Evolutionary conservation across 805 yeast species (phyloP).

Genomic region (Cyberlindnera mississippiensis): DNA sequence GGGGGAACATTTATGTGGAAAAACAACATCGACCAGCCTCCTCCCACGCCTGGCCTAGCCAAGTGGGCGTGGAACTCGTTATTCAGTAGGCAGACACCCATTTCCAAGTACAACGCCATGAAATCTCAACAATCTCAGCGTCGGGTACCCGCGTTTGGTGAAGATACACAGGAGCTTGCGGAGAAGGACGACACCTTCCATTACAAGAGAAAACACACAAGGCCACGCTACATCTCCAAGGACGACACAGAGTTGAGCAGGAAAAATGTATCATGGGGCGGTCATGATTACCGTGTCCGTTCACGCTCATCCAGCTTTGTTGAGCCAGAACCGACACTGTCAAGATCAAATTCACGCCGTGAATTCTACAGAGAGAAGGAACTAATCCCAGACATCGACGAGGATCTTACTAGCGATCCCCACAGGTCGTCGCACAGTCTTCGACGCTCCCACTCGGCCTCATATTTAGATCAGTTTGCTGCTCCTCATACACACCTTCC

Average conservation of each 20-base stretch:
- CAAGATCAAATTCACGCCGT: background rate
- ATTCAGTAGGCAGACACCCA: constrained; percentile 25
- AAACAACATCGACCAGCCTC: constrained; percentile 10
- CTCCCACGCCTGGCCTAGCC: constrained; percentile 28
- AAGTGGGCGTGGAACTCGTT: constrained; percentile 27
- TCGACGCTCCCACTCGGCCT: constrained; percentile 12
- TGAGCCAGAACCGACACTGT: background rate
- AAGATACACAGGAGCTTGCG: constrained; percentile 6
- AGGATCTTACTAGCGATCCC: constrained; percentile 5
- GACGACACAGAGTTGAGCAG: constrained; percentile 6
- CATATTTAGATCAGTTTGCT: constrained; percentile 2
- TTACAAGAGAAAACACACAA: constrained; percentile 5
- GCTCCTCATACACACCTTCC: constrained; percentile 12
- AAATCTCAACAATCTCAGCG: constrained; percentile 5
- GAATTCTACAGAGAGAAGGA: constrained; percentile 20
- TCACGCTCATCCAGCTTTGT: constrained; percentile 10
- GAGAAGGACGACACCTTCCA: constrained; percentile 19
- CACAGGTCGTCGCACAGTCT: constrained; percentile 2
- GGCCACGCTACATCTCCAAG: background rate
- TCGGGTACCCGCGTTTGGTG: background rate
- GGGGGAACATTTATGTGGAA: background rate
- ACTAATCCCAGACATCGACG: constrained; percentile 16
- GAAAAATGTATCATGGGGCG: constrained; percentile 16
- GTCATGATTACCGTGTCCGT: constrained; percentile 7
- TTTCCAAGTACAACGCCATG: constrained; percentile 23